Percentiles rank a stretch among this genome's conserved stretches.
Evolutionary conservation across 148 eudicot genomes (phyloP).

Genomic region (Amaranthus cruentus): DNA sequence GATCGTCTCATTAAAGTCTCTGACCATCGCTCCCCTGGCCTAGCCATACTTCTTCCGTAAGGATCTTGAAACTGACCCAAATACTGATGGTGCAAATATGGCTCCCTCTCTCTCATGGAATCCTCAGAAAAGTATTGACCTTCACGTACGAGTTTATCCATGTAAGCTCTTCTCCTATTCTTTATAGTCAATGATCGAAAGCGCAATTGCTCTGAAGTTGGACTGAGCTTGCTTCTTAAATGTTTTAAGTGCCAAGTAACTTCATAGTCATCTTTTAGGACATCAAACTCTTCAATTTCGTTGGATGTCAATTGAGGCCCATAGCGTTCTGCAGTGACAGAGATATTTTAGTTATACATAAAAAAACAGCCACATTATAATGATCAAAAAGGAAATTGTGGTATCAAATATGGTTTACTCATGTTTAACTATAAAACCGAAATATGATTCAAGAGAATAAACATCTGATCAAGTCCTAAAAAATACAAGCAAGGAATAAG

Average conservation of each 20-base stretch:
- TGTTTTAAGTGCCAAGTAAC: slow-evolving; percentile 85
- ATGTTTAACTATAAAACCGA: no score
- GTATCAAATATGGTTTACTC: no score
- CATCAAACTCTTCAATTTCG: slow-evolving; percentile 74
- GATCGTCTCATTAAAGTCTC: slow-evolving; percentile 85
- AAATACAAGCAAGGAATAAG: neutral
- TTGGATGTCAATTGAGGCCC: slow-evolving; percentile 59
- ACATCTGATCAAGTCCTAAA: neutral
- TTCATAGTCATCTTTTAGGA: slow-evolving; percentile 71
- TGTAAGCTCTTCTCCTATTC: slow-evolving; percentile 82
- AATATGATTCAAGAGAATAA: neutral
- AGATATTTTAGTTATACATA: no score
- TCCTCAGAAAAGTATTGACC: slow-evolving; percentile 94
- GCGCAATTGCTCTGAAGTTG: slow-evolving; percentile 61
- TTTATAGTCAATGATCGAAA: slow-evolving; percentile 58
- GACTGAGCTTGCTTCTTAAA: slow-evolving; percentile 52
- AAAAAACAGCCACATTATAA: neutral
- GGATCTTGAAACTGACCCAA: slow-evolving; percentile 86
- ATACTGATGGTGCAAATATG: slow-evolving; percentile 88
- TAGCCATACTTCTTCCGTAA: slow-evolving; percentile 77
- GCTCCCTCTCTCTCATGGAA: slow-evolving; percentile 97
- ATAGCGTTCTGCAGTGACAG: slow-evolving; percentile 62
- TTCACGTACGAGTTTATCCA: slow-evolving; percentile 66
- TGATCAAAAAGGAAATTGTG: no score
- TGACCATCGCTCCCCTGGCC: slow-evolving; percentile 96